Conservation (phyloP, 106 monocot species). For the Posidonia australis region DNA sequence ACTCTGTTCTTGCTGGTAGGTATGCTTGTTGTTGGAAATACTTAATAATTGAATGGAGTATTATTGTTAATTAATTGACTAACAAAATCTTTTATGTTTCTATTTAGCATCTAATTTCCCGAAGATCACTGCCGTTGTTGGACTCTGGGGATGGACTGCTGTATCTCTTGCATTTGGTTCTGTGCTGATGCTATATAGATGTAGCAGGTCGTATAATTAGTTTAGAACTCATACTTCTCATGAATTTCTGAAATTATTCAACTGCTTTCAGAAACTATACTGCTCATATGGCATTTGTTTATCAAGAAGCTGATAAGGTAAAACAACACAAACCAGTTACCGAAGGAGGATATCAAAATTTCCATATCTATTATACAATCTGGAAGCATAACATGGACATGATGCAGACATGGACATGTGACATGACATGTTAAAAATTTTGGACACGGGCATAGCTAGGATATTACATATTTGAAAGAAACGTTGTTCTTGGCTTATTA, state of each 20-base stretch:
- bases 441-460: no score
- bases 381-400: no score
- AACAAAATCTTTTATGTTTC: neutral
- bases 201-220: conserved; percentile 51
- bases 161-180: conserved; percentile 62
- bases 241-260: neutral
- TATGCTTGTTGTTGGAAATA: neutral
- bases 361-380: no score
- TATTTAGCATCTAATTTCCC: conserved; percentile 64
- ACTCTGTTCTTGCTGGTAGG: conserved; percentile 67
- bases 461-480: no score
- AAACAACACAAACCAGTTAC: no score
- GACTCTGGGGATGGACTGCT: conserved; percentile 71
- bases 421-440: no score
- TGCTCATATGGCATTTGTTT: no score
- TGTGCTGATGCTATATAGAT: conserved; percentile 73
- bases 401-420: no score
- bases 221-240: neutral
- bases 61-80: neutral
- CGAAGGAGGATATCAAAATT: no score
- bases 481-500: no score
- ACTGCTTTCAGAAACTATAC: neutral
- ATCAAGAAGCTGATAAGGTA: no score
- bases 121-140: conserved; percentile 67
- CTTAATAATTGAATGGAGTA: neutral